phyloP scores from a whole-genome alignment of 2,329 filamentous ascomycete genomes.

The Fusarium phyllophilum region DNA sequence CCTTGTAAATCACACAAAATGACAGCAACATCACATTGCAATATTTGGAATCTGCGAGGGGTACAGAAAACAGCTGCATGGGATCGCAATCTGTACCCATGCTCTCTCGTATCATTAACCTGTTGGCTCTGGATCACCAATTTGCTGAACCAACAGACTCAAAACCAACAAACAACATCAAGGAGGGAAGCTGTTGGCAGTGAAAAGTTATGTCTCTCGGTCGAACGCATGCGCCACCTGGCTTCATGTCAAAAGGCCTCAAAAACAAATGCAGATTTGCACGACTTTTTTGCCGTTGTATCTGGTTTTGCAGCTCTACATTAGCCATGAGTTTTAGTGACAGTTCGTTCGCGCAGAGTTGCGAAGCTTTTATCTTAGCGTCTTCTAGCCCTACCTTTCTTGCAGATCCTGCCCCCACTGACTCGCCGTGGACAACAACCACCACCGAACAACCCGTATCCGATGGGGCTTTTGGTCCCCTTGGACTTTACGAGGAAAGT shows the following conservation, averaged over 20 bases:
- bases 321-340: not conserved
- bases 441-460: not conserved
- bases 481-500: not conserved
- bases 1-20: not conserved
- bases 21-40: not conserved
- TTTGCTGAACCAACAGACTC: not conserved
- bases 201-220: not conserved
- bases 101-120: not conserved
- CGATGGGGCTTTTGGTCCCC: not conserved
- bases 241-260: not conserved
- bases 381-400: not conserved
- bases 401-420: not conserved
- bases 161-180: not conserved
- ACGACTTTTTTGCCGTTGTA: not conserved
- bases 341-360: not conserved
- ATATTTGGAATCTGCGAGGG: not conserved
- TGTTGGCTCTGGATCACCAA: not conserved
- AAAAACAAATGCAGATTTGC: not conserved
- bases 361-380: not conserved
- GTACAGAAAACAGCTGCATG: not conserved
- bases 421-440: not conserved
- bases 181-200: not conserved
- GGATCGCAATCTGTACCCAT: not conserved
- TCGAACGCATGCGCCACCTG: not conserved
- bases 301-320: not conserved